A percentile compares a stretch with the other conserved stretches of the same genome.
These are phyloP conservation scores for Cyclostephanos invisitatus DNA, from an alignment of 108 stramenopile genomes.

Conservation along the genomic window DNA sequence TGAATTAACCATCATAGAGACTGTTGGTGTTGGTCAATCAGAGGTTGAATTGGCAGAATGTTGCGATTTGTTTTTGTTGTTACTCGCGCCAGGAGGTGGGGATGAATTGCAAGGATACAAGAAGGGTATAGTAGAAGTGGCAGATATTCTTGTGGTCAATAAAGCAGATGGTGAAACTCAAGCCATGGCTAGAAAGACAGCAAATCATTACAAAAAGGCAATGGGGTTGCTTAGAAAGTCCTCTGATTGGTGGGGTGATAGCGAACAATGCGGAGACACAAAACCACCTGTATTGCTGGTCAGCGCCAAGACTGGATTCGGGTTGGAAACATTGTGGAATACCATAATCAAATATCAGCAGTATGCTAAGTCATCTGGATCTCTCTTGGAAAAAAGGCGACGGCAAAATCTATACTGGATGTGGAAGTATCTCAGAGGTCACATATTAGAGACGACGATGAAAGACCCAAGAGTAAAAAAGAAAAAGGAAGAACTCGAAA, in stretches of 20 bases:
- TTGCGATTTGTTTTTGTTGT: slow-evolving; percentile 90
- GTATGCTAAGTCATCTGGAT: slow-evolving; percentile 40
- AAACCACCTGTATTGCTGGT: slow-evolving; percentile 65
- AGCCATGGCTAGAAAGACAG: slow-evolving; percentile 65
- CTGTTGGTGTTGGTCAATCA: slow-evolving; percentile 96
- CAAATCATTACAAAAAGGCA: slow-evolving; percentile 75
- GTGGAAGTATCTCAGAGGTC: slow-evolving; percentile 56
- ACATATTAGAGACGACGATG: slow-evolving; percentile 33
- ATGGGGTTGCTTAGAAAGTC: slow-evolving; percentile 54
- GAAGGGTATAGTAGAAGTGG: slow-evolving; percentile 97
- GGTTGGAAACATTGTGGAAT: slow-evolving; percentile 65
- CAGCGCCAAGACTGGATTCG: slow-evolving; percentile 62
- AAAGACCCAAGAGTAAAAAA: slow-evolving; percentile 36
- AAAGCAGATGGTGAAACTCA: slow-evolving; percentile 92
- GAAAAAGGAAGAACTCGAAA: slow-evolving; percentile 42
- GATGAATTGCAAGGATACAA: slow-evolving; percentile 96
- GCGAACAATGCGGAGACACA: slow-evolving; percentile 2
- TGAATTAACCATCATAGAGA: slow-evolving; percentile 93
- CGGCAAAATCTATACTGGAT: slow-evolving; percentile 80
- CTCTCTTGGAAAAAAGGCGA: slow-evolving; percentile 53
- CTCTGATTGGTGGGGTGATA: slow-evolving; percentile 45
- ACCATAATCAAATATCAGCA: slow-evolving; percentile 48
- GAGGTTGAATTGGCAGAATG: slow-evolving; percentile 90
- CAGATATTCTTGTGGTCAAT: slow-evolving; percentile 93
- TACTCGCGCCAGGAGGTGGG: slow-evolving; percentile 95